A percentile compares a stretch with the other conserved stretches of the same genome.
Conservation (phyloP, 306 rosid genomes). For the Spatholobus suberectus region DNA sequence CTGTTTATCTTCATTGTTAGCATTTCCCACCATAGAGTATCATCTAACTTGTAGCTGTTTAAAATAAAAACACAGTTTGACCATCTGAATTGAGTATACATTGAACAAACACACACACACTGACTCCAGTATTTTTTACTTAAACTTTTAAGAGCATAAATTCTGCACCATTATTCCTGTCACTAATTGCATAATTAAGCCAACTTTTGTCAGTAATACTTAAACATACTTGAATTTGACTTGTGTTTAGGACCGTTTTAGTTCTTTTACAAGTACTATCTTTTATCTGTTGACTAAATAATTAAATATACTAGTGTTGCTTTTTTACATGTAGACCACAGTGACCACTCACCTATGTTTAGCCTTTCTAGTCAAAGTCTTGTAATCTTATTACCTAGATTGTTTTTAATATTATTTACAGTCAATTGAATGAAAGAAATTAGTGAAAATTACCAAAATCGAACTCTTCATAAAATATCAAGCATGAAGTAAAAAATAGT, state of each 20-base stretch:
- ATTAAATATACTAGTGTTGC: neutral
- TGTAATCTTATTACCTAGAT: neutral
- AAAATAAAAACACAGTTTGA: constrained; percentile 37
- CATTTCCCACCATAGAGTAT: neutral
- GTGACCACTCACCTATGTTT: neutral
- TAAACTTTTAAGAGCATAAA: constrained; percentile 30
- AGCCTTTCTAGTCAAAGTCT: neutral
- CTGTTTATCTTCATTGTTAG: constrained; percentile 31
- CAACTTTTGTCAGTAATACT: constrained; percentile 32
- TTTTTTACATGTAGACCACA: neutral
- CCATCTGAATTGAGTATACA: constrained; percentile 12
- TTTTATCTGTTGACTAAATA: constrained; percentile 13
- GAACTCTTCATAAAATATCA: neutral
- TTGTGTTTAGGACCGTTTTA: constrained; percentile 28
- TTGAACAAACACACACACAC: neutral
- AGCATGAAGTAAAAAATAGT: neutral
- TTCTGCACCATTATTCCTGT: constrained; percentile 35
- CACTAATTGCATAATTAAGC: constrained; percentile 33
- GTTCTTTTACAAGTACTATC: neutral
- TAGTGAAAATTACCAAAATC: neutral
- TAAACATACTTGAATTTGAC: constrained; percentile 38
- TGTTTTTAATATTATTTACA: neutral
- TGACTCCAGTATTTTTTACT: neutral
- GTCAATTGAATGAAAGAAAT: constrained; percentile 11
- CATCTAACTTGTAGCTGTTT: constrained; percentile 5